A percentile compares a stretch with the other conserved stretches of the same genome.
phyloP scores from a whole-genome alignment of 805 yeast species.

The Jamesozyma jinghongensis region DNA sequence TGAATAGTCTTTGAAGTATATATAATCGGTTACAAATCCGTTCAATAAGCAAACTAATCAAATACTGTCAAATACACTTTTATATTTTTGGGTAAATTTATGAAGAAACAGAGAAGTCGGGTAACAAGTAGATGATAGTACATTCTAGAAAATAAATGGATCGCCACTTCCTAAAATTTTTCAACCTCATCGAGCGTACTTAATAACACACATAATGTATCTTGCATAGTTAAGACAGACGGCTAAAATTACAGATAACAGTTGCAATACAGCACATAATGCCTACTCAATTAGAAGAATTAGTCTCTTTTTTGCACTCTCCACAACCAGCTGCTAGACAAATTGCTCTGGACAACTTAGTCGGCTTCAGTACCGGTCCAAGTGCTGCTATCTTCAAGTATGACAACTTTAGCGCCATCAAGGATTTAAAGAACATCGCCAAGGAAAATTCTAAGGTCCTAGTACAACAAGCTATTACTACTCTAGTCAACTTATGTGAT shows the following conservation, averaged over 20 bases:
- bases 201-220: too few species aligned
- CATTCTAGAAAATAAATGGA: too few species aligned
- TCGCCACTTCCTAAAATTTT: too few species aligned
- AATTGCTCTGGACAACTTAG: constrained; percentile 76
- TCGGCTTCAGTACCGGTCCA: constrained; percentile 70
- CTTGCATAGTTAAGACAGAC: too few species aligned
- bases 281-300: constrained; percentile 47
- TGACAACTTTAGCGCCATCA: constrained; percentile 60
- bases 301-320: constrained; percentile 74
- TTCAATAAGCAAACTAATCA: too few species aligned
- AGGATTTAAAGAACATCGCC: constrained; percentile 57
- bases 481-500: constrained; percentile 74
- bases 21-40: too few species aligned
- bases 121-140: not conserved
- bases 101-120: not conserved
- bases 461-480: constrained; percentile 64
- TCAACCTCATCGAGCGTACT: constrained; percentile 7
- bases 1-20: too few species aligned
- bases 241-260: too few species aligned
- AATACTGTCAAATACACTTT: too few species aligned
- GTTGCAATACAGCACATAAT: constrained; percentile 20
- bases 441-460: constrained; percentile 44
- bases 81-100: too few species aligned
- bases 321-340: constrained; percentile 71
- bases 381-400: constrained; percentile 57